Conservation (phyloP, 1,284 basidiomycete genomes). For the Schizophyllum commune region DNA sequence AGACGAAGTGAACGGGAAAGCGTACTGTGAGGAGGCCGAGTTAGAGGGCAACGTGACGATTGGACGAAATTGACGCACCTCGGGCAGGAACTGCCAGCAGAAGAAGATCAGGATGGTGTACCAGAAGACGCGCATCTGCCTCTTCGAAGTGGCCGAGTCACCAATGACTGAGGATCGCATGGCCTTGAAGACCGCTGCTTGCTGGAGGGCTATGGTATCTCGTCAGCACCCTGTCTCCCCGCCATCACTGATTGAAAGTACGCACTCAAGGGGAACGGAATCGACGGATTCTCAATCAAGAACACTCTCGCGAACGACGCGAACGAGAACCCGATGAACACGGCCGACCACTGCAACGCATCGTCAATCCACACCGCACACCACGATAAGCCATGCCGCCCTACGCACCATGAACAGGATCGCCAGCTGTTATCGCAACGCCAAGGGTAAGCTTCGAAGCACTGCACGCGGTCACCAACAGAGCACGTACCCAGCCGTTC, state of each 20-base stretch:
- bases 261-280: not conserved
- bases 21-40: constrained; percentile 5
- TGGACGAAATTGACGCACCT: not conserved
- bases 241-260: not conserved
- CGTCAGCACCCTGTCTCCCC: not conserved
- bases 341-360: constrained; percentile 10
- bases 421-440: not conserved
- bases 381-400: not conserved
- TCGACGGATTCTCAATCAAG: constrained; percentile 16
- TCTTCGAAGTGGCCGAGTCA: constrained; percentile 1
- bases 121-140: constrained; percentile 20
- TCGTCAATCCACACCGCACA: not conserved
- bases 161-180: not conserved
- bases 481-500: not conserved
- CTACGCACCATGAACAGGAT: not conserved
- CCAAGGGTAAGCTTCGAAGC: not conserved
- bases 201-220: not conserved
- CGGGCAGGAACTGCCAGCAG: constrained; percentile 12
- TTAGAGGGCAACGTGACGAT: not conserved
- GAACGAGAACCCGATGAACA: constrained; percentile 17
- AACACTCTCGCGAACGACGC: constrained; percentile 16
- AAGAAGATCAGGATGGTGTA: constrained; percentile 11
- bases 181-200: constrained; percentile 3
- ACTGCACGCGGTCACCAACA: not conserved
- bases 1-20: constrained; percentile 19